These are phyloP conservation scores for Wickerhamomyces queroliae DNA, from an alignment of 805 yeast species.

Conservation along the genomic window DNA sequence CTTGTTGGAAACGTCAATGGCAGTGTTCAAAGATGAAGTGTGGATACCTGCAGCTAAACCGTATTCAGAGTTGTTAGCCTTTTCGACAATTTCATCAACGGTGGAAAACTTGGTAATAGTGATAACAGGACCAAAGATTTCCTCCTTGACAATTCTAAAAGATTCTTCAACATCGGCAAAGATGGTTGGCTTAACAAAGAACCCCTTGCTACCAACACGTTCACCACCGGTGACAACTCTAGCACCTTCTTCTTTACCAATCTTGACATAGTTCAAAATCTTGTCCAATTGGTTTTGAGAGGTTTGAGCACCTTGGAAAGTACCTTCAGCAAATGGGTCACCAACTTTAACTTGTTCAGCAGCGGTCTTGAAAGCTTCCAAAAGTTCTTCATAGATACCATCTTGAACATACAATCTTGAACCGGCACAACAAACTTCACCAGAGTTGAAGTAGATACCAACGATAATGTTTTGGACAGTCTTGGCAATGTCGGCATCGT, in stretches of 20 bases:
- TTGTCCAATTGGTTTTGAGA: constrained; percentile 61
- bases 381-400: constrained; percentile 60
- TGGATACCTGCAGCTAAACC: constrained; percentile 90
- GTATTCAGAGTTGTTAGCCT: constrained; percentile 72
- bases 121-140: constrained; percentile 88
- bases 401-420: constrained; percentile 82
- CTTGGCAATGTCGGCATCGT: constrained; percentile 62
- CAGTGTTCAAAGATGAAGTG: constrained; percentile 63
- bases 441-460: constrained; percentile 84
- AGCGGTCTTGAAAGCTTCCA: constrained; percentile 47
- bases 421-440: constrained; percentile 93
- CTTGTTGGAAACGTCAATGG: constrained; percentile 58
- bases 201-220: constrained; percentile 65
- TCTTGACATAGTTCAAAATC: constrained; percentile 55
- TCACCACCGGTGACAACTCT: constrained; percentile 78
- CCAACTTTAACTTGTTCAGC: constrained; percentile 59
- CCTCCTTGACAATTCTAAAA: constrained; percentile 77
- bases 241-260: constrained; percentile 66
- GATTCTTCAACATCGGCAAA: constrained; percentile 75
- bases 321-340: constrained; percentile 66
- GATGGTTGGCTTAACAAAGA: constrained; percentile 75
- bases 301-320: constrained; percentile 74
- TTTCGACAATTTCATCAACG: constrained; percentile 65
- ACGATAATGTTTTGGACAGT: constrained; percentile 63
- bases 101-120: constrained; percentile 68